A percentile compares a stretch with the other conserved stretches of the same genome.
Conservation (phyloP, 169 alveolate genomes). For the Plasmodium cynomolgi region DNA sequence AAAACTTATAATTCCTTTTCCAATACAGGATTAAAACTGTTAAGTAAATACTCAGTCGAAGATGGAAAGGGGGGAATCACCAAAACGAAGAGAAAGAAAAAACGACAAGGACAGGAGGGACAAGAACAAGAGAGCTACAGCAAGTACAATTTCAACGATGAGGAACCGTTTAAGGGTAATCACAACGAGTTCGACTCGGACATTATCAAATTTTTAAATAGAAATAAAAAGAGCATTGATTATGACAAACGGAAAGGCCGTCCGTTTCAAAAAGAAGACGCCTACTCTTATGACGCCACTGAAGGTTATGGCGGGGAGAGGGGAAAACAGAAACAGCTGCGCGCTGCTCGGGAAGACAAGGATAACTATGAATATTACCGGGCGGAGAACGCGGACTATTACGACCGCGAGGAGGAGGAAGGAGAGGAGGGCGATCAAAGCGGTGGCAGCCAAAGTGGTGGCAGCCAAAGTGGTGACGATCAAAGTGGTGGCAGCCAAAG, state of each 20-base stretch:
- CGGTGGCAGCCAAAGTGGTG: neutral
- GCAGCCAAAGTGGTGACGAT: neutral
- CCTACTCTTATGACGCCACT: neutral
- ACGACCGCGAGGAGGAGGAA: conserved; percentile 3
- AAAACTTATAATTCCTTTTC: conserved; percentile 56
- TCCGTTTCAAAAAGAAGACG: neutral
- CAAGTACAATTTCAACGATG: neutral
- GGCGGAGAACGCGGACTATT: neutral
- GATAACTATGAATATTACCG: conserved; percentile 14
- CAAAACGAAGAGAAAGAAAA: neutral
- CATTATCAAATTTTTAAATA: conserved; percentile 37
- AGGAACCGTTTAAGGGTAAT: neutral
- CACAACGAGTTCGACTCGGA: conserved; percentile 26
- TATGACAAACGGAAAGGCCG: conserved; percentile 10
- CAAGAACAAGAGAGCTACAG: neutral
- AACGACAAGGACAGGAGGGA: neutral
- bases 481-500: neutral
- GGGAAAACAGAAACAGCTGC: conserved; percentile 11
- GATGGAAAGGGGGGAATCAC: conserved; percentile 1
- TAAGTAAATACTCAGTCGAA: conserved; percentile 16
- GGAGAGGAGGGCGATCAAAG: neutral
- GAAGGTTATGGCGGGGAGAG: neutral
- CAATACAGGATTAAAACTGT: conserved; percentile 15
- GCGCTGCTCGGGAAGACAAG: neutral
- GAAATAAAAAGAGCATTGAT: conserved; percentile 35